Percentiles rank a stretch among this genome's conserved stretches.
phyloP scores from a whole-genome alignment of 305 asterid species.

The Rubia peregrina region DNA sequence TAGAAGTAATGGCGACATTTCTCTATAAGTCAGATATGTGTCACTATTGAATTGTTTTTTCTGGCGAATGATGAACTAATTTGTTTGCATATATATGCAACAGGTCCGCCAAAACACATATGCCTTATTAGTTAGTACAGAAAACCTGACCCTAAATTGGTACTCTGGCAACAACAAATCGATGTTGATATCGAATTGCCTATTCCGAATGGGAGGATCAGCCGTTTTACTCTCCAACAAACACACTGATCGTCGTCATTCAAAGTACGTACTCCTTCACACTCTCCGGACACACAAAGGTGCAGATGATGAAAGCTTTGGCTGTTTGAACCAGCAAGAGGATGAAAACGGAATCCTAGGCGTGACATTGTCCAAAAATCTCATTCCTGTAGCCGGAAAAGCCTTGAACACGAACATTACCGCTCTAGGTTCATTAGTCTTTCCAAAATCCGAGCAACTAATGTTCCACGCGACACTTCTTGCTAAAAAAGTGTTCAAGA shows the following conservation, averaged over 20 bases:
- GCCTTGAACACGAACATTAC: background rate
- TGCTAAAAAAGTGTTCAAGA: background rate
- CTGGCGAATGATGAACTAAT: background rate
- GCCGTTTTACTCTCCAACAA: background rate
- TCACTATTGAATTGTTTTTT: too few species aligned
- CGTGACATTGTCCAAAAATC: background rate
- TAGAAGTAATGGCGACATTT: too few species aligned
- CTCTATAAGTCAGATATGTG: too few species aligned
- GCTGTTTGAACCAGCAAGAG: background rate
- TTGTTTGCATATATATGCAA: background rate
- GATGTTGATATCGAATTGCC: background rate
- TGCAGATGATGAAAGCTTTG: background rate
- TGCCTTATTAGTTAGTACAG: background rate
- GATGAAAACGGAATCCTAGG: background rate
- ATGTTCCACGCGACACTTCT: background rate
- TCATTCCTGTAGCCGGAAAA: background rate
- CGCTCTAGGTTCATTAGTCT: background rate
- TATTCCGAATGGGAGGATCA: background rate
- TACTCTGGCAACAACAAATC: background rate
- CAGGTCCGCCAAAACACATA: background rate
- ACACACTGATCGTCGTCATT: background rate
- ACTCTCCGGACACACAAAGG: background rate
- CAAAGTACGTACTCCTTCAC: background rate
- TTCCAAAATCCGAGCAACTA: background rate
- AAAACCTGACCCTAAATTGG: background rate